Evolutionary conservation across 2,329 filamentous ascomycete species (phyloP).

Genomic region (Coniochaeta sp.): DNA sequence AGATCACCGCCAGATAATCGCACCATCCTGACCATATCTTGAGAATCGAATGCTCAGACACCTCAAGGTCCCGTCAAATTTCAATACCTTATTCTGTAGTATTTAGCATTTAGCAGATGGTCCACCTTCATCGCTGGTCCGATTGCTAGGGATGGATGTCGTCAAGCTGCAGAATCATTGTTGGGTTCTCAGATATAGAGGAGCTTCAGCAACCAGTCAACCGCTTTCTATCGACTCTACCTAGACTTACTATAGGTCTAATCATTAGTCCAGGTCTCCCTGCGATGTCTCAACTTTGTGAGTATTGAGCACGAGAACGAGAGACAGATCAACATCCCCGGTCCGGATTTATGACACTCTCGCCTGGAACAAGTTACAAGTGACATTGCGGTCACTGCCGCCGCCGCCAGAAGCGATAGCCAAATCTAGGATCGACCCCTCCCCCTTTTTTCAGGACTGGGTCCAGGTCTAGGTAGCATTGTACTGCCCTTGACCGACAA

Average conservation of each 20-base stretch:
- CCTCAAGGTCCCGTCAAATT: too few species aligned
- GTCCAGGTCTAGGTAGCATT: neutral
- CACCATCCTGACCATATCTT: neutral
- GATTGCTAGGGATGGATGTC: too few species aligned
- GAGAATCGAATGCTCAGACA: neutral
- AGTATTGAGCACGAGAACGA: neutral
- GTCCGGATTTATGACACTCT: neutral
- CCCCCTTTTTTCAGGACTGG: too few species aligned
- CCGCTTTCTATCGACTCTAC: too few species aligned
- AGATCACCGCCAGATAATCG: neutral
- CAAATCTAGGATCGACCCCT: neutral
- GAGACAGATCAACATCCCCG: neutral
- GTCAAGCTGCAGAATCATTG: too few species aligned
- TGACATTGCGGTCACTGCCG: neutral
- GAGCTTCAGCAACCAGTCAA: too few species aligned
- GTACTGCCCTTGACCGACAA: neutral
- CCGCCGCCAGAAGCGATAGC: neutral
- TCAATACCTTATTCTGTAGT: neutral
- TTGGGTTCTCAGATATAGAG: too few species aligned
- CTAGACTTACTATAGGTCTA: too few species aligned
- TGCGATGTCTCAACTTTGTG: too few species aligned
- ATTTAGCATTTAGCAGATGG: neutral
- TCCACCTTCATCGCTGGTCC: neutral
- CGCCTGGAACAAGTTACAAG: neutral
- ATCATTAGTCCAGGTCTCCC: too few species aligned